Evolutionary conservation across 805 yeast genomes (phyloP).

Genomic region (Lachancea nothofagi): DNA sequence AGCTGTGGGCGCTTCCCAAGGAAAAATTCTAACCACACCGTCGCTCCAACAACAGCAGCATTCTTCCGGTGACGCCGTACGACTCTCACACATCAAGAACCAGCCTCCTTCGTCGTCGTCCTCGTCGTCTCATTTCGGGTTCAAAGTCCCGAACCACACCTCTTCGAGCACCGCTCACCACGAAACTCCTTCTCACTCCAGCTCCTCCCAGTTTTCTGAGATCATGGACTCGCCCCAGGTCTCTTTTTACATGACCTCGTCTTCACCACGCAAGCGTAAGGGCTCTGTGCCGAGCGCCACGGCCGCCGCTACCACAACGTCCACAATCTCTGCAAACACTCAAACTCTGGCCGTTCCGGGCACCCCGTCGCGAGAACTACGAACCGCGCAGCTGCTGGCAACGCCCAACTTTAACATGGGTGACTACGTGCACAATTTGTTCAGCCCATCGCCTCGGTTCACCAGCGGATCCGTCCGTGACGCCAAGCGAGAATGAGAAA

Average conservation of each 20-base stretch:
- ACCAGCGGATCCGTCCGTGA: conserved; percentile 9
- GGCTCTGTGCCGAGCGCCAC: neutral
- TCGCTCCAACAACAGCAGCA: conserved; percentile 9
- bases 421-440: conserved; percentile 33
- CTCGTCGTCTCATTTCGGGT: conserved; percentile 26
- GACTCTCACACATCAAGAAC: conserved; percentile 28
- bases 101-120: conserved; percentile 13
- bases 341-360: conserved; percentile 18
- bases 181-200: conserved; percentile 5
- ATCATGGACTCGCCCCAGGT: conserved; percentile 28
- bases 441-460: conserved; percentile 34
- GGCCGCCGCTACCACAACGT: conserved; percentile 5
- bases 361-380: conserved; percentile 29
- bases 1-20: neutral
- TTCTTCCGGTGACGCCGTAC: conserved; percentile 11
- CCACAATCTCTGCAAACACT: conserved; percentile 2
- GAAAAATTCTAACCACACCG: conserved; percentile 27
- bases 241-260: conserved; percentile 11
- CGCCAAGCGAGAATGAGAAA: conserved; percentile 3
- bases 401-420: conserved; percentile 35
- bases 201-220: conserved; percentile 13
- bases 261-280: conserved; percentile 9
- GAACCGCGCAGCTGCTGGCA: conserved; percentile 19
- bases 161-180: conserved; percentile 3
- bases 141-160: conserved; percentile 22